Percentiles rank a stretch among this genome's conserved stretches.
These are phyloP conservation scores for Suillus tomentosus DNA, from an alignment of 768 basidiomycete species.

Conservation along the genomic window DNA sequence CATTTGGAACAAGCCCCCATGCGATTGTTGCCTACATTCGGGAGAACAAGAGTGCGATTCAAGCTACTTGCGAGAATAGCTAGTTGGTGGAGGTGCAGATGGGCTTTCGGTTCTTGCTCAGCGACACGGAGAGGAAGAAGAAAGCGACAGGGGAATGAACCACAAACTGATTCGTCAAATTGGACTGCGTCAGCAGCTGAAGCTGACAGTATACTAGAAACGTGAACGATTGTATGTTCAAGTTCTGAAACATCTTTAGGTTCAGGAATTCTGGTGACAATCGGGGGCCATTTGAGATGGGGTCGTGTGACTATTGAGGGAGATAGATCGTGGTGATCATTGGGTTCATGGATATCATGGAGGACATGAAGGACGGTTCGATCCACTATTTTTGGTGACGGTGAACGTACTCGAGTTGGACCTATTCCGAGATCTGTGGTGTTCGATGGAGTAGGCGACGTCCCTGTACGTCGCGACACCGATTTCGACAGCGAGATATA, in stretches of 20 bases:
- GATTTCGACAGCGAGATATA: slow-evolving; percentile 25
- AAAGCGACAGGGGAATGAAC: slow-evolving; percentile 39
- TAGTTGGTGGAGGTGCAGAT: slow-evolving; percentile 56
- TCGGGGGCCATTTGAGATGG: slow-evolving; percentile 32
- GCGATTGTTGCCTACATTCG: slow-evolving; percentile 58
- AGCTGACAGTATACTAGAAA: background rate
- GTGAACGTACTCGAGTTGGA: background rate
- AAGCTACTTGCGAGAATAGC: slow-evolving; percentile 48
- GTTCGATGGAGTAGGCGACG: background rate
- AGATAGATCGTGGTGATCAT: background rate
- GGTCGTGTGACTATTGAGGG: background rate
- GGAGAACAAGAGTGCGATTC: slow-evolving; percentile 60
- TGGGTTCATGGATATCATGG: background rate
- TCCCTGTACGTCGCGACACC: slow-evolving; percentile 12
- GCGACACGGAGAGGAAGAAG: slow-evolving; percentile 51
- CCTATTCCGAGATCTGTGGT: background rate
- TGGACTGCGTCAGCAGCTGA: slow-evolving; percentile 6
- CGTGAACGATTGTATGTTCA: background rate
- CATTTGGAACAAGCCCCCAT: slow-evolving; percentile 53
- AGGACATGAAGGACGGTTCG: slow-evolving; percentile 2
- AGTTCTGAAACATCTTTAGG: background rate
- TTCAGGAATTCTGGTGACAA: slow-evolving; percentile 38
- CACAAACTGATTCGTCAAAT: slow-evolving; percentile 28
- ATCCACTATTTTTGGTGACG: background rate
- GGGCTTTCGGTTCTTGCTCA: slow-evolving; percentile 63